Evolutionary conservation across 2,329 filamentous ascomycete species (phyloP).

Genomic region (Lasiodiplodia hormozganensis): DNA sequence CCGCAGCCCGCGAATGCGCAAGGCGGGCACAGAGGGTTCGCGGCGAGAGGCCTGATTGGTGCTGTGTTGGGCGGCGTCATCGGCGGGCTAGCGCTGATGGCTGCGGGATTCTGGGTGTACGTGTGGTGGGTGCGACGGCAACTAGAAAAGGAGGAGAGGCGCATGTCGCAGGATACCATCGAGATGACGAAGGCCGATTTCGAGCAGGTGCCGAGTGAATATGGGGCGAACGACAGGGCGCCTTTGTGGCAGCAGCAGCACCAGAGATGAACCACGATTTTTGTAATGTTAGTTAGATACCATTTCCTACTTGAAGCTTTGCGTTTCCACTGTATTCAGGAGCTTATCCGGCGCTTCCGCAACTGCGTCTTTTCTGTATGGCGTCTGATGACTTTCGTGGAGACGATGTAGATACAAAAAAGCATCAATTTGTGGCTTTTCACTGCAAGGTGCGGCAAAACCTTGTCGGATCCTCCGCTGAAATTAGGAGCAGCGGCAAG

Average conservation of each 20-base stretch:
- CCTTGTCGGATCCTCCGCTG: background rate
- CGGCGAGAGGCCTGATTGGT: slow-evolving; percentile 45
- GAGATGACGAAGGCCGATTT: slow-evolving; percentile 37
- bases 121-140: slow-evolving; percentile 40
- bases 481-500: slow-evolving; percentile 3
- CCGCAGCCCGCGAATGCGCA: slow-evolving; percentile 34
- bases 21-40: slow-evolving; percentile 37
- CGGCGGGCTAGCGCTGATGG: slow-evolving; percentile 42
- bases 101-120: slow-evolving; percentile 40
- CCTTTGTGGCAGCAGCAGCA: background rate
- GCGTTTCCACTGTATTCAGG: background rate
- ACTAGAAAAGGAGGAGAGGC: slow-evolving; percentile 35
- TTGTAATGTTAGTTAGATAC: background rate
- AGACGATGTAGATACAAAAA: too few species aligned
- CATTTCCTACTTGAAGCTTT: background rate
- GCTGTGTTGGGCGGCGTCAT: slow-evolving; percentile 48
- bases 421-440: background rate
- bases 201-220: slow-evolving; percentile 36
- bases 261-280: background rate
- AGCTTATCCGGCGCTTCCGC: background rate
- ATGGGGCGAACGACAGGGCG: background rate
- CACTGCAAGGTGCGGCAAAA: background rate
- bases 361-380: background rate
- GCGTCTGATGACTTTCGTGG: background rate
- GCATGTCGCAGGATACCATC: background rate